These are phyloP conservation scores for Aspergillus aculeatus DNA, from an alignment of 2,329 filamentous ascomycete genomes.

Conservation along the genomic window DNA sequence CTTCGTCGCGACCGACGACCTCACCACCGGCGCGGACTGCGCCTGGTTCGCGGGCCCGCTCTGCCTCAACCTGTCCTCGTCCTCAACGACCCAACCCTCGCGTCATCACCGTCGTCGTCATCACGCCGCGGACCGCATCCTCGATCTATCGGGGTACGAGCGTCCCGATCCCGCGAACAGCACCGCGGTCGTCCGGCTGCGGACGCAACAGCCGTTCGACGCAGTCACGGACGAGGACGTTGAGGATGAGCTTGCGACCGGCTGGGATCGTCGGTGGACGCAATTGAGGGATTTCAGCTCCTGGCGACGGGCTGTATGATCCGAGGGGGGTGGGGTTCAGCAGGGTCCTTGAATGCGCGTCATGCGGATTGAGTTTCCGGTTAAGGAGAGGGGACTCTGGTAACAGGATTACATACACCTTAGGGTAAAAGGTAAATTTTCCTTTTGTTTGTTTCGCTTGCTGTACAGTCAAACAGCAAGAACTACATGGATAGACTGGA, in stretches of 20 bases:
- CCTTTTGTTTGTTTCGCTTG: too few relatives aligned
- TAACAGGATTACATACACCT: not conserved
- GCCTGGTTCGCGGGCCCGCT: slow-evolving; percentile 38
- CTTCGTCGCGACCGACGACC: slow-evolving; percentile 46
- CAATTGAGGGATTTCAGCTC: slow-evolving; percentile 27
- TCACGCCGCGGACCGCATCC: slow-evolving; percentile 17
- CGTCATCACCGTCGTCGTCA: too few relatives aligned
- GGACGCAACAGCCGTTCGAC: slow-evolving; percentile 35
- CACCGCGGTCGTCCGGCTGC: slow-evolving; percentile 33
- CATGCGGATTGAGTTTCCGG: not conserved
- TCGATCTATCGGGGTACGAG: slow-evolving; percentile 47
- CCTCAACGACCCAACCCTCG: not conserved
- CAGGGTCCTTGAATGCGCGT: too few relatives aligned
- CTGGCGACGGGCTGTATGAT: slow-evolving; percentile 29
- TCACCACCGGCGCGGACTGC: slow-evolving; percentile 28
- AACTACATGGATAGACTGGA: slow-evolving; percentile 6
- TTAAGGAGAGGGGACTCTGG: too few relatives aligned
- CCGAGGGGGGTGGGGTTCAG: not conserved
- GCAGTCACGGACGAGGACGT: slow-evolving; percentile 20
- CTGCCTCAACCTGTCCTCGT: slow-evolving; percentile 26
- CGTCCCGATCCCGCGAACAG: slow-evolving; percentile 37
- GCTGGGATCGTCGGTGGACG: slow-evolving; percentile 43
- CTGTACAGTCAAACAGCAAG: too few relatives aligned
- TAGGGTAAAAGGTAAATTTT: not conserved
- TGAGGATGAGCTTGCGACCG: slow-evolving; percentile 24